Conservation (phyloP, 1,284 basidiomycete genomes). For the Coniophora puteana region DNA sequence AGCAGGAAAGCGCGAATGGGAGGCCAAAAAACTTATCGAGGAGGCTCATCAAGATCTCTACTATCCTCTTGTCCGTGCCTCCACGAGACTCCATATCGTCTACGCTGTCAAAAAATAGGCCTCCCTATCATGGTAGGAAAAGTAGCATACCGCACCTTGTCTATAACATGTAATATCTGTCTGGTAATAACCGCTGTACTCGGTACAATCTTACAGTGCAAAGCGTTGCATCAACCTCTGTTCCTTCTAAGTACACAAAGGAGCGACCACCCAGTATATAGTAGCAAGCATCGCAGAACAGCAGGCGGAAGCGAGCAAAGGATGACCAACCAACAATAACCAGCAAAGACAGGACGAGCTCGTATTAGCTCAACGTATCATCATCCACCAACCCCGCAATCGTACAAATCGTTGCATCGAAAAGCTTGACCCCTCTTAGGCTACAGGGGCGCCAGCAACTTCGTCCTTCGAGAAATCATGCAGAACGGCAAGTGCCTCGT, state of each 20-base stretch:
- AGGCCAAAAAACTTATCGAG: slow-evolving; percentile 49
- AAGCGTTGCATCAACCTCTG: slow-evolving; percentile 34
- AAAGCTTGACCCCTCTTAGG: too few species aligned
- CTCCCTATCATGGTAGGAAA: slow-evolving; percentile 2
- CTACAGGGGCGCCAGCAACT: not conserved
- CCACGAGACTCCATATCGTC: slow-evolving; percentile 52
- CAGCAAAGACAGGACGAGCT: slow-evolving; percentile 8
- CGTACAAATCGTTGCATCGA: too few species aligned
- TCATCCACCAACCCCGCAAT: too few species aligned
- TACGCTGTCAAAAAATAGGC: slow-evolving; percentile 45
- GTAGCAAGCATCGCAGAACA: slow-evolving; percentile 14
- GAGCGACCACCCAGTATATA: slow-evolving; percentile 42
- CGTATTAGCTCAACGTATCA: not conserved
- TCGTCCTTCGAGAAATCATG: slow-evolving; percentile 73
- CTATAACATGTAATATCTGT: too few species aligned
- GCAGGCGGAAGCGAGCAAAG: slow-evolving; percentile 11
- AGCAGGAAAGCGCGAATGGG: slow-evolving; percentile 45
- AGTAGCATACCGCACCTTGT: slow-evolving; percentile 7
- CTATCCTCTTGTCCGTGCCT: slow-evolving; percentile 47
- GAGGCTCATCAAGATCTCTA: slow-evolving; percentile 66
- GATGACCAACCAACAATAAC: slow-evolving; percentile 15
- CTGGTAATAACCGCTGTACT: too few species aligned
- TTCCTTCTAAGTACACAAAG: slow-evolving; percentile 52
- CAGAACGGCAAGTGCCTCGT: slow-evolving; percentile 80
- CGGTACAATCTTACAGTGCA: not conserved